Conservation (phyloP, 1,284 basidiomycete genomes). For the Microbotryum scabiosae region DNA sequence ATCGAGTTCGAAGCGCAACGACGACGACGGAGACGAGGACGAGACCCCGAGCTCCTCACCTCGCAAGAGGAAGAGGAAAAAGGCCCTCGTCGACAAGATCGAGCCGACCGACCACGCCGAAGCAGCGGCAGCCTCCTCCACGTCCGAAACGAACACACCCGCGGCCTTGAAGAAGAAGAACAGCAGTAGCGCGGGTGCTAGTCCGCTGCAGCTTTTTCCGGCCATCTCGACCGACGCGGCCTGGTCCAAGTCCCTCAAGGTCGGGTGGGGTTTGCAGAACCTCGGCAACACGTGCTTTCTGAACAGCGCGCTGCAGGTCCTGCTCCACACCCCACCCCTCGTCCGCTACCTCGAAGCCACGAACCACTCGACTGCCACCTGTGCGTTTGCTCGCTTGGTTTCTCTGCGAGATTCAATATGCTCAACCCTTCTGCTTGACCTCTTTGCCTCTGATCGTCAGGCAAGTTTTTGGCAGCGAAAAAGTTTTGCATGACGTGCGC, state of each 20-base stretch:
- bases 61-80: too few species aligned
- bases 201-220: constrained; percentile 12
- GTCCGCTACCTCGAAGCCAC: constrained; percentile 50
- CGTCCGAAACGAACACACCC: not conserved
- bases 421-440: too few species aligned
- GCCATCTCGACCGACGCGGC: constrained; percentile 28
- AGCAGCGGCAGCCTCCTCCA: not conserved
- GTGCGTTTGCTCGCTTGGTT: constrained; percentile 39
- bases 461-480: constrained; percentile 35
- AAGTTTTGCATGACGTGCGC: constrained; percentile 70
- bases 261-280: constrained; percentile 70
- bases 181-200: not conserved
- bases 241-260: constrained; percentile 32
- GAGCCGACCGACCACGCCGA: too few species aligned
- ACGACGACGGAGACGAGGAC: too few species aligned
- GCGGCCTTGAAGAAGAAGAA: not conserved
- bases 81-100: too few species aligned
- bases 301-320: constrained; percentile 88
- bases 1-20: too few species aligned
- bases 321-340: constrained; percentile 87
- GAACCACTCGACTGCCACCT: constrained; percentile 49
- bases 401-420: not conserved
- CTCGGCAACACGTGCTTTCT: constrained; percentile 96
- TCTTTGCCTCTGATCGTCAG: constrained; percentile 1
- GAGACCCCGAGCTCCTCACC: too few species aligned